Percentiles rank a stretch among this genome's conserved stretches.
Conservation (phyloP, 2,329 filamentous ascomycete genomes). For the Metarhizium brunneum region DNA sequence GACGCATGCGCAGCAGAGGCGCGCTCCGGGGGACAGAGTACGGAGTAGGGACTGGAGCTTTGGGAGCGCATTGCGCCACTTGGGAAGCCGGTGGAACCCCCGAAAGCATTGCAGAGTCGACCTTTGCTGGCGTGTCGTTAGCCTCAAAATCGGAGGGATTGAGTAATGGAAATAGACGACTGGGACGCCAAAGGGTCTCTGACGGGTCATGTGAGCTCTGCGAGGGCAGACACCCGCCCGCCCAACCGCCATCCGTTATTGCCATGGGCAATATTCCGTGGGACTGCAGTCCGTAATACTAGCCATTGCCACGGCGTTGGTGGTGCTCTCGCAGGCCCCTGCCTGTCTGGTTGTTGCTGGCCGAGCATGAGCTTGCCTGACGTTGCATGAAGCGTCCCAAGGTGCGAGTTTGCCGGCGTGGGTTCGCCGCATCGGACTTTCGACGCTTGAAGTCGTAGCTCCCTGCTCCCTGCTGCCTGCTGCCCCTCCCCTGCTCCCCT, state of each 20-base stretch:
- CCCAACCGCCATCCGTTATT: not conserved
- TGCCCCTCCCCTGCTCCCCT: not conserved
- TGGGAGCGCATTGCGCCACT: not conserved
- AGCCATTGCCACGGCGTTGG: no score
- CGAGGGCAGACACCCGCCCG: not conserved
- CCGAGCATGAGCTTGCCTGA: not conserved
- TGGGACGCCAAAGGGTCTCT: not conserved
- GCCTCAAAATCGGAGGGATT: slow-evolving; percentile 4
- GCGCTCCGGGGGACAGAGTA: not conserved
- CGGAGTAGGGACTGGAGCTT: not conserved
- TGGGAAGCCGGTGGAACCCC: slow-evolving; percentile 1
- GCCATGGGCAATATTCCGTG: not conserved
- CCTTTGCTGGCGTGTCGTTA: slow-evolving; percentile 6
- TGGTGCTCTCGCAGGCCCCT: no score
- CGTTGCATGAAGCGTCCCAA: not conserved
- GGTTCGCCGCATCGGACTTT: not conserved
- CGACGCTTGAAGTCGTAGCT: not conserved
- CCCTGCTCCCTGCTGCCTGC: not conserved
- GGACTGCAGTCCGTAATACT: no score
- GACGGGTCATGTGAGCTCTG: slow-evolving; percentile 10
- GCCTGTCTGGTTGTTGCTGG: no score
- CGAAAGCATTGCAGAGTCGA: not conserved
- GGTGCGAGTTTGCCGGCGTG: not conserved
- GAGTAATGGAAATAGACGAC: slow-evolving; percentile 10
- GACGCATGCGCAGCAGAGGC: not conserved